phyloP scores from a whole-genome alignment of 2,329 filamentous ascomycete species.

The Aspergillus aculeatus region DNA sequence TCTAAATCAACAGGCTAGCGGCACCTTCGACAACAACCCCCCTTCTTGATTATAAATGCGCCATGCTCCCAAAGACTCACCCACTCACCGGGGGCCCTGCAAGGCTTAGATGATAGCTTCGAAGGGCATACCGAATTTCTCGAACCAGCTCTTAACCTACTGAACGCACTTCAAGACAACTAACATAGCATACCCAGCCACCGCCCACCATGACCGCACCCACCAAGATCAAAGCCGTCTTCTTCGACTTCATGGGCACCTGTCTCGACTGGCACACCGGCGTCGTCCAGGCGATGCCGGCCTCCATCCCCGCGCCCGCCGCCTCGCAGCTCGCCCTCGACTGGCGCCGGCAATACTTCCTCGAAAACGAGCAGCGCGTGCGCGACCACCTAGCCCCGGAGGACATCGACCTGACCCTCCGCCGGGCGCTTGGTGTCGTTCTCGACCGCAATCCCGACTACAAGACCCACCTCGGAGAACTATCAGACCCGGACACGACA shows the following conservation, averaged over 20 bases:
- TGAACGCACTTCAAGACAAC: background rate
- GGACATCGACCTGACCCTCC: constrained; percentile 54
- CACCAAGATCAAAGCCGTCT: background rate
- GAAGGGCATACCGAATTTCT: background rate
- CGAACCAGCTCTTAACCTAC: background rate
- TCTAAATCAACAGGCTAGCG: too few relatives aligned
- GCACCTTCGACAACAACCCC: background rate
- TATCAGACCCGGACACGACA: background rate
- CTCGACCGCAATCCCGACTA: constrained; percentile 18
- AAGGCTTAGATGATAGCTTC: background rate
- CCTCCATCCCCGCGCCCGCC: background rate
- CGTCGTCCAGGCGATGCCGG: background rate
- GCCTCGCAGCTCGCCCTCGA: constrained; percentile 43
- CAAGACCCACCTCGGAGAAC: background rate
- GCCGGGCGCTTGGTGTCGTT: constrained; percentile 40
- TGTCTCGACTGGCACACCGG: background rate
- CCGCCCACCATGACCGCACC: background rate
- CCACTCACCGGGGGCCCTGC: background rate
- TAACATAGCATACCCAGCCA: background rate
- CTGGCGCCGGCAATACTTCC: constrained; percentile 54
- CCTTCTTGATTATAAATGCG: background rate
- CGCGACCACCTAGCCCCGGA: constrained; percentile 39
- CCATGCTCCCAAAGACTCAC: background rate
- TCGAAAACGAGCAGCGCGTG: constrained; percentile 44
- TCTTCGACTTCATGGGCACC: constrained; percentile 4